Base-by-base conservation (phyloP, 768 basidiomycete species). In the Phylloporus rhodoxanthus region DNA sequence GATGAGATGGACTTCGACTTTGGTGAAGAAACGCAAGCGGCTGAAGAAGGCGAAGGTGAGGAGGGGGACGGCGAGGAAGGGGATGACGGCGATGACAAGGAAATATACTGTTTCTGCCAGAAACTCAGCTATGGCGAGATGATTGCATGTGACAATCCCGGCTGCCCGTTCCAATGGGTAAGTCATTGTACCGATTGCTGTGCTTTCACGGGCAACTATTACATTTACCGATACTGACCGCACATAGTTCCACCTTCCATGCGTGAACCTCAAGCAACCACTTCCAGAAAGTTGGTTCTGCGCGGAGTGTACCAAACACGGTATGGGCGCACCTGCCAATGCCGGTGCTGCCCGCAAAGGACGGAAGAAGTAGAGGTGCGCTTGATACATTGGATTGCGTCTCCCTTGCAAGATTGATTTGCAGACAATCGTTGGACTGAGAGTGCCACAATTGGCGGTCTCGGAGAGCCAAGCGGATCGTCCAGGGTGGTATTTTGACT, bases 91-190 rank as follows among this genome's bases (percentile, higher is more conserved):
- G 80, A 79, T 57, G 79, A 84, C 64, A 75, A 81, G 60, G 71
- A 72, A 46, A 55, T 81, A 5, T 84, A 84, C 52, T 84, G 82
- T 64, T 75, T 75, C 66, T 84, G 82, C 63, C 77, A 76, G 56
- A 78, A 80, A 60, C 72, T 76, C 55, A 80, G 77, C 43, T 82
- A 80, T 56, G 82, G 83, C 43, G 81, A 80, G 68, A 83, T 83
- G 81, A 79, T 83, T 51, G 81, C 74, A 32, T 83, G 81, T 58
- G 81, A 83, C 61, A 76, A 78, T 57, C 71, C 75, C 28, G 68
- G 68, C 25, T 83, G 81, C 61, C 72, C 67, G 8, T 76, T 70
- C 62, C 80, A 82, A 74, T 83, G 81, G 81, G 81, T 82, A 49
- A 71, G 80, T 67, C n/a, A 5, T 39, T 54, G 14, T 33, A 25